Evolutionary conservation across 352 stramenopile genomes (phyloP).

Genomic region (Pythium phragmiticola): DNA sequence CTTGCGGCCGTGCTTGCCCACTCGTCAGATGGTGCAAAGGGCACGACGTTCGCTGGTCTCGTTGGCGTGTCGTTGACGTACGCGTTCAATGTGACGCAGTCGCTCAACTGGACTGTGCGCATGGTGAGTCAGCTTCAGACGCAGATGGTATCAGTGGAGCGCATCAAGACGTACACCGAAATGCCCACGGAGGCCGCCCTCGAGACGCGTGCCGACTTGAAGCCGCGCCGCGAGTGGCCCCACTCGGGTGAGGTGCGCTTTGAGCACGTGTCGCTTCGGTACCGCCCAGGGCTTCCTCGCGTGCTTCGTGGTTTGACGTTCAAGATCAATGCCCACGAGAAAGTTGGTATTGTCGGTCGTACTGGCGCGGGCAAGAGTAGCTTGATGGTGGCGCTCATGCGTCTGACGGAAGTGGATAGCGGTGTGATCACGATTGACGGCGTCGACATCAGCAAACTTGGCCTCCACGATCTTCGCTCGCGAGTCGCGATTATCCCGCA

Average conservation of each 20-base stretch:
- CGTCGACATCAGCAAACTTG: conserved; percentile 54
- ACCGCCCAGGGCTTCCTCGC: conserved; percentile 36
- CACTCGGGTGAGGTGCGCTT: conserved; percentile 32
- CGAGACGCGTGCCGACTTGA: conserved; percentile 27
- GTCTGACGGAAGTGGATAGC: conserved; percentile 28
- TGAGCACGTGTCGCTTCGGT: conserved; percentile 35
- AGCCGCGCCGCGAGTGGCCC: conserved; percentile 28
- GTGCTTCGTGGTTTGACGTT: conserved; percentile 36
- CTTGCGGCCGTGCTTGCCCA: conserved; percentile 56
- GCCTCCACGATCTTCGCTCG: conserved; percentile 29
- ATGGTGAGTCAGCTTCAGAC: conserved; percentile 81
- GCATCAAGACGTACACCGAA: conserved; percentile 66
- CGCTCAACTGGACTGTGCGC: conserved; percentile 68
- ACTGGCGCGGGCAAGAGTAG: conserved; percentile 40
- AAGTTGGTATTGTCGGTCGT: conserved; percentile 31
- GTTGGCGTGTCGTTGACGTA: conserved; percentile 75
- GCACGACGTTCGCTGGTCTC: conserved; percentile 50
- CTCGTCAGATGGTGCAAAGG: conserved; percentile 37
- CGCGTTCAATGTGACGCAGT: conserved; percentile 77
- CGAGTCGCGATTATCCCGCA: conserved; percentile 61
- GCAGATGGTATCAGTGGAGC: conserved; percentile 77
- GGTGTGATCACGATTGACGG: conserved; percentile 85
- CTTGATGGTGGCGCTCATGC: conserved; percentile 39
- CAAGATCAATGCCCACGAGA: conserved; percentile 31
- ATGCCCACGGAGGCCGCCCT: conserved; percentile 55